phyloP scores from a whole-genome alignment of 768 basidiomycete species.

The Termitomyces sp. region DNA sequence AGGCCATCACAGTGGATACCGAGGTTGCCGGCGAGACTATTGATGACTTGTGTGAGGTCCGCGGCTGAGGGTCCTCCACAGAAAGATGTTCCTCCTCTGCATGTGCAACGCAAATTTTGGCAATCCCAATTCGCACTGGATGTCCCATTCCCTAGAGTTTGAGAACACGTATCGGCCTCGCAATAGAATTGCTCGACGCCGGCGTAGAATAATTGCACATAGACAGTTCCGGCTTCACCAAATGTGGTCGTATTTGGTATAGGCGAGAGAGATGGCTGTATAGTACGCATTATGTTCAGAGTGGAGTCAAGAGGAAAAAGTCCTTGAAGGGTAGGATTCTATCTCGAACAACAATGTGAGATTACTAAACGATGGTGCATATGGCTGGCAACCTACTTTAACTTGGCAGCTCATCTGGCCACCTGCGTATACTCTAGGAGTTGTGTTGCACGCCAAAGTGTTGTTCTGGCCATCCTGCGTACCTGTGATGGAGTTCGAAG shows the following conservation, averaged over 20 bases:
- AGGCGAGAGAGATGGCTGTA: slow-evolving; percentile 66
- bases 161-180: slow-evolving; percentile 61
- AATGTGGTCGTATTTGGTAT: slow-evolving; percentile 56
- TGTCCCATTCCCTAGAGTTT: slow-evolving; percentile 36
- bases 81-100: slow-evolving; percentile 63
- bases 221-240: slow-evolving; percentile 45
- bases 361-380: not conserved
- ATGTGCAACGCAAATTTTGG: slow-evolving; percentile 67
- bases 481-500: slow-evolving; percentile 20
- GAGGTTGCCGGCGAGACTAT: slow-evolving; percentile 59
- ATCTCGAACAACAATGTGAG: not conserved
- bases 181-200: slow-evolving; percentile 90
- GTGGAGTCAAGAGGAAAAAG: slow-evolving; percentile 67
- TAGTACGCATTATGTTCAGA: slow-evolving; percentile 74
- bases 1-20: slow-evolving; percentile 59
- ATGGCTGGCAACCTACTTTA: slow-evolving; percentile 46
- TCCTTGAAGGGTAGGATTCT: slow-evolving; percentile 83
- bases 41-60: slow-evolving; percentile 57
- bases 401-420: slow-evolving; percentile 85
- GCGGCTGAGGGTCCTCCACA: slow-evolving; percentile 51
- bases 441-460: slow-evolving; percentile 69
- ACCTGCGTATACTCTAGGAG: slow-evolving; percentile 67
- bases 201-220: slow-evolving; percentile 71
- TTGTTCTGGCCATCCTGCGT: slow-evolving; percentile 39
- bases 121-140: slow-evolving; percentile 63